Conservation (phyloP, 257 asterid species). For the Solanum bukasovii region DNA sequence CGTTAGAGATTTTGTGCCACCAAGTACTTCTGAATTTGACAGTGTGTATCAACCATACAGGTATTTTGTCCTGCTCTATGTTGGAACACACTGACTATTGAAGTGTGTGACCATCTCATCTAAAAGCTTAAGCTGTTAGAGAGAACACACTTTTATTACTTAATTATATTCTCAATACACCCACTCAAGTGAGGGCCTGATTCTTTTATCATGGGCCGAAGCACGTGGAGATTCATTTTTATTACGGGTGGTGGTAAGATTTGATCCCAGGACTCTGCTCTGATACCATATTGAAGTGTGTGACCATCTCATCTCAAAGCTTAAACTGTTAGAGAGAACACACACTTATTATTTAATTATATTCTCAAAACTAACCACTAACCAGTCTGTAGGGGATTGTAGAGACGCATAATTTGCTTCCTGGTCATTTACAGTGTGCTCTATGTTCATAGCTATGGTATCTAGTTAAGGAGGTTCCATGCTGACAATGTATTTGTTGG, state of each 20-base stretch:
- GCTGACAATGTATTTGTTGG: neutral
- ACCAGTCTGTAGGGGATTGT: neutral
- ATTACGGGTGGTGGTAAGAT: neutral
- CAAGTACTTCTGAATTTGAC: constrained; percentile 50
- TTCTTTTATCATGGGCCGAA: neutral
- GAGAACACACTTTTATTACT: neutral
- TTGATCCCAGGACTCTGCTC: neutral
- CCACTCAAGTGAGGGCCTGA: neutral
- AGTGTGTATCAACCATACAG: constrained; percentile 37
- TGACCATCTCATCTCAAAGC: neutral
- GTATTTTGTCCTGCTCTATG: constrained; percentile 10
- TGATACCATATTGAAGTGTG: neutral
- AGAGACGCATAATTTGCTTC: neutral
- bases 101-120: neutral
- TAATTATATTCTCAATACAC: neutral
- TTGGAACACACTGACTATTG: neutral
- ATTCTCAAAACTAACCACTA: neutral
- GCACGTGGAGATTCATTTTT: neutral
- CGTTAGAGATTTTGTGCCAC: constrained; percentile 72
- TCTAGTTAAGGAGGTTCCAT: neutral
- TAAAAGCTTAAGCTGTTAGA: neutral
- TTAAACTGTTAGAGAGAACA: neutral
- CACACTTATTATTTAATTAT: neutral
- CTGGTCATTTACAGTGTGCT: neutral
- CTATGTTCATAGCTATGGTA: neutral